Evolutionary conservation across 2,329 filamentous ascomycete genomes (phyloP), one percentile per base, ranked within the genome.

Genomic region (Didymella glomerata): DNA sequence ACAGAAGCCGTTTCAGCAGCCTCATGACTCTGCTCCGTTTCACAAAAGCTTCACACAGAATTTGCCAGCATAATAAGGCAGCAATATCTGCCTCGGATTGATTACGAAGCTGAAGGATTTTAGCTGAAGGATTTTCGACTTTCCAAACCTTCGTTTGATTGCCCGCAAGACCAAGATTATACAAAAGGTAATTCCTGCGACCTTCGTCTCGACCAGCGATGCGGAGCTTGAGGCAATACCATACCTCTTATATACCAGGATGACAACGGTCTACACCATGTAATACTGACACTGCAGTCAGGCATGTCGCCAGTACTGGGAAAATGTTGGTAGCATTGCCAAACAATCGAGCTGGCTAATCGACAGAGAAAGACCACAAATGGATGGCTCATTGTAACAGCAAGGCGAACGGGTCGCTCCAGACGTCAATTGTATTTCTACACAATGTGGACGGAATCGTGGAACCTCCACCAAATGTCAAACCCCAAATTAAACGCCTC

Each of bases 11-110:
- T 67, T 66, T 65, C 64, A 65, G 58, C 65, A 52, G 54, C 27
- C 28, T 58, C 49, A 44, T 54, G 66, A 67, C 64, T 65, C 62
- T 62, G 44, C 24, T 57, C 45, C 25, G 67, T 69, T 71, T 71
- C 66, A 69, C 57, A 27, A 64, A 38, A 40, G 57, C 60, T 61
- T 63, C 64, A 55, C 53, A 42, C 60, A 56, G 55, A 53, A 64
- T 54, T 32, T 53, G 54, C 51, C 44, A 41, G 41, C 18, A 54
- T 28, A 27, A 30, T 34, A 56, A 57, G 52, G 47, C 56, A 60
- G 28, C 5, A 4, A 40, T 49, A 2, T 18, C 32, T 54, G 56
- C 56, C 56, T 54, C 56, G 54, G 50, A 46, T 50, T 59, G 25
- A 54, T 59, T 59, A 34, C 16, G 40, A 20, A 25, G 32, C 32